A percentile compares a stretch with the other conserved stretches of the same genome.
These are phyloP conservation scores for Thalassiosira sp. DNA, from an alignment of 352 stramenopile species.

Conservation along the genomic window DNA sequence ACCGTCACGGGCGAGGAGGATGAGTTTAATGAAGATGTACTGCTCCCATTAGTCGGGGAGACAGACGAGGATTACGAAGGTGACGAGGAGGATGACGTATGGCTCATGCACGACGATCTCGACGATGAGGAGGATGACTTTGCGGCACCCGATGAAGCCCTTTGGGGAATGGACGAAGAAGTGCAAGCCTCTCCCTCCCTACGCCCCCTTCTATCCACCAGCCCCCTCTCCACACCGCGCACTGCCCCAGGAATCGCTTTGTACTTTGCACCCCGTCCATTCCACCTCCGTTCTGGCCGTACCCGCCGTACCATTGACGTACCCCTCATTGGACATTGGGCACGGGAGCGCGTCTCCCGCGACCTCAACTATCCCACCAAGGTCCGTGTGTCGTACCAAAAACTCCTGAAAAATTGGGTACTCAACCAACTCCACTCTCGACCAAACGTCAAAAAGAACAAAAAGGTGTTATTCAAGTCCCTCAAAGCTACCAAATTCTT, in stretches of 20 bases:
- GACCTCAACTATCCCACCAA: slow-evolving; percentile 96
- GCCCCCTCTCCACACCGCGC: slow-evolving; percentile 93
- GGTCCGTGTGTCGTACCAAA: slow-evolving; percentile 99
- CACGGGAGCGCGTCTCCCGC: slow-evolving; percentile 96
- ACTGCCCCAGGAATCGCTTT: slow-evolving; percentile 96
- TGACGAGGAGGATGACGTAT: slow-evolving; percentile 68
- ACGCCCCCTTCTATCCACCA: slow-evolving; percentile 89
- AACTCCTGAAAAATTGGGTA: slow-evolving; percentile 99
- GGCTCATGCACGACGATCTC: slow-evolving; percentile 66
- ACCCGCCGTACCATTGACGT: slow-evolving; percentile 96
- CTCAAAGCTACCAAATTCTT: slow-evolving; percentile 99
- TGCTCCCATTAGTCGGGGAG: slow-evolving; percentile 74
- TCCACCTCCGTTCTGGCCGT: slow-evolving; percentile 94
- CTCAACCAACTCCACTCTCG: slow-evolving; percentile 96
- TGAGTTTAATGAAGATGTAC: slow-evolving; percentile 79
- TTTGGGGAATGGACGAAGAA: slow-evolving; percentile 82
- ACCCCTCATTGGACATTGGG: slow-evolving; percentile 98
- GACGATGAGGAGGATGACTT: slow-evolving; percentile 64
- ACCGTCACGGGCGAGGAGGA: slow-evolving; percentile 62
- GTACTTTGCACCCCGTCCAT: slow-evolving; percentile 97
- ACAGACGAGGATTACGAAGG: slow-evolving; percentile 83
- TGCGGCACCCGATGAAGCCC: slow-evolving; percentile 39
- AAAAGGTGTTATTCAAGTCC: slow-evolving; percentile 98
- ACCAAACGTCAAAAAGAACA: slow-evolving; percentile 92
- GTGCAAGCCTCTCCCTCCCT: slow-evolving; percentile 86